Conservation (phyloP, 331 rosid species). For the Phaseolus coccineus region DNA sequence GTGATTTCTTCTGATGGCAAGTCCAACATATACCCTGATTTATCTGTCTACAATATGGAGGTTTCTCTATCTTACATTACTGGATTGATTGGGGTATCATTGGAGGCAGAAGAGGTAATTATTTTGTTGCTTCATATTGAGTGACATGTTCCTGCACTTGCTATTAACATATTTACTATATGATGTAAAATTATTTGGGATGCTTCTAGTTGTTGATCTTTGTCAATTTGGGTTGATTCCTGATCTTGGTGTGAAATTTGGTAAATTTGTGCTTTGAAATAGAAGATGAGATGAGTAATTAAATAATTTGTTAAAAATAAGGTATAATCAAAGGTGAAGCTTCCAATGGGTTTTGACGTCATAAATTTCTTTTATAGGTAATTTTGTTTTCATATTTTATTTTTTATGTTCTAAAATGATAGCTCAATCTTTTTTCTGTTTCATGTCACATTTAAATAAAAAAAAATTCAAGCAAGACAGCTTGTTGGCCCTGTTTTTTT, state of each 20-base stretch:
- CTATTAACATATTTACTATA: not conserved
- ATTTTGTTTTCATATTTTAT: not conserved
- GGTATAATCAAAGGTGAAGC: not conserved
- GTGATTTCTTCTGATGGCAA: constrained; percentile 81
- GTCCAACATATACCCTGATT: constrained; percentile 77
- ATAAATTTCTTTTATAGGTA: not conserved
- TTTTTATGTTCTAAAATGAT: not conserved
- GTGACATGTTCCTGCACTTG: not conserved
- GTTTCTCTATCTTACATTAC: constrained; percentile 77
- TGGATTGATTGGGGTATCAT: constrained; percentile 73
- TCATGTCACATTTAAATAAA: not conserved
- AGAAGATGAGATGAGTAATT: not conserved
- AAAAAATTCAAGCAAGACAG: too few species aligned
- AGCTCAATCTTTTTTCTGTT: not conserved
- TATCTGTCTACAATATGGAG: constrained; percentile 85
- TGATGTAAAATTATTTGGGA: not conserved
- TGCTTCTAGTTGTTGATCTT: not conserved
- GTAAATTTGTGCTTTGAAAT: not conserved
- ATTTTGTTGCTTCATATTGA: constrained; percentile 1
- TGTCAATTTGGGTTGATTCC: not conserved
- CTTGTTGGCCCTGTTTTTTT: constrained; percentile 3
- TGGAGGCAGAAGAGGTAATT: constrained; percentile 82
- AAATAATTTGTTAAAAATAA: not conserved
- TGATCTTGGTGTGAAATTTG: not conserved
- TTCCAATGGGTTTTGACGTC: not conserved